These are phyloP conservation scores for Trametes polyzona DNA, from an alignment of 1,284 basidiomycete species.

Conservation along the genomic window DNA sequence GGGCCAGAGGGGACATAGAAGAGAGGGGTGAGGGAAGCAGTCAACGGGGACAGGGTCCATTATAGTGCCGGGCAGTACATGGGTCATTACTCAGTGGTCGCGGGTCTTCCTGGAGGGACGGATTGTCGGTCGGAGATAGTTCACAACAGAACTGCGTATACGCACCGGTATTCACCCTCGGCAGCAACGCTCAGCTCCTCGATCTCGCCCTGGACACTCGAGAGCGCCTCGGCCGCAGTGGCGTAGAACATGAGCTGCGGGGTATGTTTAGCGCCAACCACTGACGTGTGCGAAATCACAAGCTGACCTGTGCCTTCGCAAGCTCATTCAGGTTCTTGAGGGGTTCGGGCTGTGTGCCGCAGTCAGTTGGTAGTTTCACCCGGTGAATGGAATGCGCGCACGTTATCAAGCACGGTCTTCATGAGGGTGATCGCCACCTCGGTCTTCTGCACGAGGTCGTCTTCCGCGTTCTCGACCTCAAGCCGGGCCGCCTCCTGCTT, in stretches of 20 bases:
- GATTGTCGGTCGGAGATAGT: background rate
- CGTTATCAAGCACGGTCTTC: constrained; percentile 97
- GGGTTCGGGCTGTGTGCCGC: constrained; percentile 79
- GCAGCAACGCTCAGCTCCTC: constrained; percentile 89
- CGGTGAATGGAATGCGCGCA: constrained; percentile 49
- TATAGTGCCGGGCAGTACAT: background rate
- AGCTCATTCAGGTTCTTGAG: constrained; percentile 93
- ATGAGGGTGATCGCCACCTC: constrained; percentile 97
- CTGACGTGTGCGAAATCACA: background rate
- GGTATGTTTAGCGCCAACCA: background rate
- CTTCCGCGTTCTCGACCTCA: constrained; percentile 94
- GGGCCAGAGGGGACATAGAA: background rate
- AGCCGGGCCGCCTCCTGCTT: constrained; percentile 88
- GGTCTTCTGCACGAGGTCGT: constrained; percentile 95
- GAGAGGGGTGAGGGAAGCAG: background rate
- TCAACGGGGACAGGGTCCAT: background rate
- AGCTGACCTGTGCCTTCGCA: constrained; percentile 77
- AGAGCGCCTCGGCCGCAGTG: constrained; percentile 84
- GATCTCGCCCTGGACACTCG: constrained; percentile 84
- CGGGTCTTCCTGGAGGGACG: constrained; percentile 67
- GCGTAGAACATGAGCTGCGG: constrained; percentile 81
- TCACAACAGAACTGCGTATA: background rate
- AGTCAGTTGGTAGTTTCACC: background rate
- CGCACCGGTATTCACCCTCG: constrained; percentile 89
- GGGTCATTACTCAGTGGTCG: constrained; percentile 64